Conservation (phyloP, 129 eudicot genomes). For the Flaveria robusta region DNA sequence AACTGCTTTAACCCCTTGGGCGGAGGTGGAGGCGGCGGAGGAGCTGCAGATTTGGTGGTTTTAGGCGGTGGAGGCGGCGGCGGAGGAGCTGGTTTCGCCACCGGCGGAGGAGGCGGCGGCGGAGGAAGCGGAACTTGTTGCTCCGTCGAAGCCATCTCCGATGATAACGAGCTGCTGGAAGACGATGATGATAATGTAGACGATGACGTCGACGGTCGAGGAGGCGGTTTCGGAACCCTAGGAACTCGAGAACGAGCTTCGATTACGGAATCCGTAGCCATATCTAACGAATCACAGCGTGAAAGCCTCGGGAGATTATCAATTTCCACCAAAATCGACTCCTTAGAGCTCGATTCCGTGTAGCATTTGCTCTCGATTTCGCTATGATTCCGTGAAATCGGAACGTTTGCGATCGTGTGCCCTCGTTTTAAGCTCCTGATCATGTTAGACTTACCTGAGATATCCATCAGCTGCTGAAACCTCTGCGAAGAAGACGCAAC, state of each 20-base stretch:
- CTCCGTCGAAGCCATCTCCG: constrained; percentile 45
- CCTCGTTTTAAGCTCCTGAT: constrained; percentile 45
- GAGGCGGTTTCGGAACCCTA: constrained; percentile 89
- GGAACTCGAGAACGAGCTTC: constrained; percentile 63
- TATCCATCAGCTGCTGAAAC: constrained; percentile 51
- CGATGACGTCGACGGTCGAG: constrained; percentile 41
- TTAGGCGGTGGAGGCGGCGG: constrained; percentile 57
- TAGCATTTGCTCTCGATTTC: constrained; percentile 25
- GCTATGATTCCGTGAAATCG: background rate
- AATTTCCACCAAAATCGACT: constrained; percentile 25
- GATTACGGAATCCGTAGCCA: constrained; percentile 28
- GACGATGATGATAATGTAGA: constrained; percentile 40
- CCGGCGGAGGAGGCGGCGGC: constrained; percentile 28
- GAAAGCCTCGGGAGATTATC: constrained; percentile 47
- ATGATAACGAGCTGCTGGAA: constrained; percentile 39
- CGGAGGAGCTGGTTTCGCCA: constrained; percentile 29
- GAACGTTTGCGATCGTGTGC: constrained; percentile 27
- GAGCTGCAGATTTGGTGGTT: constrained; percentile 39
- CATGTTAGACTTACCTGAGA: constrained; percentile 38
- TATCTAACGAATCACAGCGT: constrained; percentile 52
- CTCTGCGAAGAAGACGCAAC: constrained; percentile 22
- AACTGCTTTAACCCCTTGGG: constrained; percentile 42
- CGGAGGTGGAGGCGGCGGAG: constrained; percentile 55
- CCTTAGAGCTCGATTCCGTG: constrained; percentile 37
- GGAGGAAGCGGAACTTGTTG: constrained; percentile 26